Evolutionary conservation across 306 rosid genomes (phyloP).

Genomic region (Biancaea sappan): DNA sequence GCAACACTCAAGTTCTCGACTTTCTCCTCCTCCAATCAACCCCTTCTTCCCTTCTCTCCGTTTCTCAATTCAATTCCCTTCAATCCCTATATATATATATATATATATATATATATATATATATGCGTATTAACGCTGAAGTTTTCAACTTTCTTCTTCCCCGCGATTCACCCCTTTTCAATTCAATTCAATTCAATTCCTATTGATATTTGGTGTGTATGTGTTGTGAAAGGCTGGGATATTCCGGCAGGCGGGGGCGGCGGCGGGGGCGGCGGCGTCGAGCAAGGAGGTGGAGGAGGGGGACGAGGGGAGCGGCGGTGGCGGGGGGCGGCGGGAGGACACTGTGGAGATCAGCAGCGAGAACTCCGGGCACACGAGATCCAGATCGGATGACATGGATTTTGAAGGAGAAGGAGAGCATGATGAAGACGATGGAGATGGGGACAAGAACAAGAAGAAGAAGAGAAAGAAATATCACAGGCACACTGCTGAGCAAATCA

Average conservation of each 20-base stretch:
- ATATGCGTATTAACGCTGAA: too few relatives aligned
- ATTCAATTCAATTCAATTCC: neutral
- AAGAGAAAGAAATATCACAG: slow-evolving; percentile 93
- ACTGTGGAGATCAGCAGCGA: slow-evolving; percentile 86
- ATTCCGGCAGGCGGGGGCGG: slow-evolving; percentile 66
- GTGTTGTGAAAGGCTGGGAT: slow-evolving; percentile 72
- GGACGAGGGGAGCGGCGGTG: slow-evolving; percentile 80
- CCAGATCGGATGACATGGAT: slow-evolving; percentile 82
- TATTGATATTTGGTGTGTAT: neutral
- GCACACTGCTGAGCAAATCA: slow-evolving; percentile 86
- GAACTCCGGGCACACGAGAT: slow-evolving; percentile 74
- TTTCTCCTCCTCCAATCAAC: neutral
- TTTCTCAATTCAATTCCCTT: neutral
- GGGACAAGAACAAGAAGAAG: slow-evolving; percentile 61
- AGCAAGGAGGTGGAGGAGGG: slow-evolving; percentile 80
- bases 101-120: too few relatives aligned
- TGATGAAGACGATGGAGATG: slow-evolving; percentile 55
- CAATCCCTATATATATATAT: too few relatives aligned
- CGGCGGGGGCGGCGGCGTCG: slow-evolving; percentile 11
- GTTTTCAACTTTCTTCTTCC: neutral
- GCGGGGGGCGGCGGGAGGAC: slow-evolving; percentile 59
- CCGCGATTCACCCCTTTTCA: neutral
- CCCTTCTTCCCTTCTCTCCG: too few relatives aligned
- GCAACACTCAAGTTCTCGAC: neutral
- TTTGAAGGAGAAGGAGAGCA: slow-evolving; percentile 68